Evolutionary conservation across 2,329 filamentous ascomycete genomes (phyloP).

Genomic region (Fusarium sp.): DNA sequence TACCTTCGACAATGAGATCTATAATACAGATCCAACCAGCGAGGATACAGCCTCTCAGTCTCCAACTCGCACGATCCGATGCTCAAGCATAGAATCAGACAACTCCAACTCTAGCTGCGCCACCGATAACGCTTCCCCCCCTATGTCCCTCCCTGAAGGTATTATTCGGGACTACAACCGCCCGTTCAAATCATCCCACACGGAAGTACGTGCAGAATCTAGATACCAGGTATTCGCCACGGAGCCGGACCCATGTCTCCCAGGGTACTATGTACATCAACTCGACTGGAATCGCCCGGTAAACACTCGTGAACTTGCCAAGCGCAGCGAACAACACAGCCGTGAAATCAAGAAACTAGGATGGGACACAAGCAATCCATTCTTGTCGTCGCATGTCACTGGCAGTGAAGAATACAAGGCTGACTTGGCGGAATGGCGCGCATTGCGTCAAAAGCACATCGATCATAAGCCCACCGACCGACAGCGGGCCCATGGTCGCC

Average conservation of each 20-base stretch:
- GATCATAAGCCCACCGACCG: neutral
- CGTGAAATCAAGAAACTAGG: constrained; percentile 13
- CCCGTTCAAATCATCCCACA: neutral
- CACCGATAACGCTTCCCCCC: no score
- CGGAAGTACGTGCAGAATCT: no score
- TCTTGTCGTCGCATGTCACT: neutral
- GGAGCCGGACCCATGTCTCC: neutral
- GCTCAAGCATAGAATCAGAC: neutral
- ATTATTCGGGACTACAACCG: no score
- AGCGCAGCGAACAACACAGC: constrained; percentile 6
- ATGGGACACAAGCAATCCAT: constrained; percentile 12
- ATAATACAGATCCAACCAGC: neutral
- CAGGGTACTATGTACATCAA: constrained; percentile 17
- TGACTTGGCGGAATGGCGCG: constrained; percentile 12
- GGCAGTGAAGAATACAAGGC: neutral
- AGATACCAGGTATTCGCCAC: neutral
- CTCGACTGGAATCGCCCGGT: constrained; percentile 11
- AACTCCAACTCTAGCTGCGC: no score
- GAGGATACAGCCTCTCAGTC: neutral
- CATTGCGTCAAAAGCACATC: constrained; percentile 5
- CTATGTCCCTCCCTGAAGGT: no score
- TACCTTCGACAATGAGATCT: neutral
- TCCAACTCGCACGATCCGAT: neutral
- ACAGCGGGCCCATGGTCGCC: neutral
- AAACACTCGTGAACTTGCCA: neutral